phyloP scores from a whole-genome alignment of 2,329 filamentous ascomycete genomes.

The Drechslera avenae region DNA sequence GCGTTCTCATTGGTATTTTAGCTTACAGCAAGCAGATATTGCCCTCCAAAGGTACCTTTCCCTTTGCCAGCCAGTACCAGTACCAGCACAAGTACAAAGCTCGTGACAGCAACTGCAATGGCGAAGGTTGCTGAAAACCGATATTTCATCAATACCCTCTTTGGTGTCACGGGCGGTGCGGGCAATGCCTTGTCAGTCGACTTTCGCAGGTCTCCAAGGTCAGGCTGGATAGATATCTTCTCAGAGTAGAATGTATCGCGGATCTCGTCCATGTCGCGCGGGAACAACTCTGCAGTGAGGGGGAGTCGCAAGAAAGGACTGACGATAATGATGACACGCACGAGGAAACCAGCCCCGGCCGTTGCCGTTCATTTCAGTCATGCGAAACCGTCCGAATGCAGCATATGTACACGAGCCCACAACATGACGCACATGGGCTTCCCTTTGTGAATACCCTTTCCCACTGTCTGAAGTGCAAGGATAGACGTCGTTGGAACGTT shows the following conservation, averaged over 20 bases:
- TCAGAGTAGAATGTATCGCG: slow-evolving; percentile 11
- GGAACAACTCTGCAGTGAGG: background rate
- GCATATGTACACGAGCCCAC: background rate
- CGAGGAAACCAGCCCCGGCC: background rate
- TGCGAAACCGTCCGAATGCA: background rate
- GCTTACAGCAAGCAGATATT: slow-evolving; percentile 29
- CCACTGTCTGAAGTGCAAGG: slow-evolving; percentile 6
- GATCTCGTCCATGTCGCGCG: slow-evolving; percentile 3
- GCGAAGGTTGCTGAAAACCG: slow-evolving; percentile 27
- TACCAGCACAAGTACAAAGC: slow-evolving; percentile 25
- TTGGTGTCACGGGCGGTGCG: slow-evolving; percentile 24
- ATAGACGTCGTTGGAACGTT: slow-evolving; percentile 8
- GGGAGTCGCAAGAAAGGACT: background rate
- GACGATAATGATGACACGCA: background rate
- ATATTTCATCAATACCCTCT: slow-evolving; percentile 26
- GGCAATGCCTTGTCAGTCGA: slow-evolving; percentile 28
- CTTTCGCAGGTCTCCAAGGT: slow-evolving; percentile 28
- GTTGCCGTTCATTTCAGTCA: background rate
- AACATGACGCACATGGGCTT: slow-evolving; percentile 6
- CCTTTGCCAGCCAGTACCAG: slow-evolving; percentile 25
- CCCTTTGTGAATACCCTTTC: background rate
- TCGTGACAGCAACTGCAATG: slow-evolving; percentile 15
- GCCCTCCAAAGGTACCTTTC: slow-evolving; percentile 14
- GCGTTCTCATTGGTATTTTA: background rate
- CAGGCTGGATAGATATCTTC: slow-evolving; percentile 22